Evolutionary conservation across 495 filamentous ascomycete genomes (phyloP).

Genomic region (Hypoxylon lienhwacheense): DNA sequence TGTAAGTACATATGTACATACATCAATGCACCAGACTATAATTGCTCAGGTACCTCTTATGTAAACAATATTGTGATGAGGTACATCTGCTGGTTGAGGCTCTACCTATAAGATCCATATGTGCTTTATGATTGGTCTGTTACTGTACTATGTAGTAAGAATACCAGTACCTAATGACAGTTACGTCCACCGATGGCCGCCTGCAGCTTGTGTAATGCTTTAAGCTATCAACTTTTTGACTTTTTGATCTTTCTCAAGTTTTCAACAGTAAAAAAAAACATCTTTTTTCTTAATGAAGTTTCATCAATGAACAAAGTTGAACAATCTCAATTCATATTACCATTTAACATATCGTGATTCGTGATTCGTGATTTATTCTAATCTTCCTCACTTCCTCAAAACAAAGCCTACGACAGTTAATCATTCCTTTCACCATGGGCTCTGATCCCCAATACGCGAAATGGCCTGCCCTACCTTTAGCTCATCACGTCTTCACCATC

Average conservation of each 20-base stretch:
- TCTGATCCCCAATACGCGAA: conserved; percentile 96
- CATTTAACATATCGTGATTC: not conserved
- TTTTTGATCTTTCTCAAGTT: not conserved
- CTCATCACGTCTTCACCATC: conserved; percentile 96
- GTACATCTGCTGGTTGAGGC: conserved; percentile 23
- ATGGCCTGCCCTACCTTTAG: conserved; percentile 86
- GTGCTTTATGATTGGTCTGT: conserved; percentile 27
- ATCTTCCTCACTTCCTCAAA: not conserved
- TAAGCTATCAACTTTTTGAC: conserved; percentile 1
- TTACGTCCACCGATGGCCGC: conserved; percentile 38
- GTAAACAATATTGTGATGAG: not conserved
- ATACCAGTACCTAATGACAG: conserved; percentile 15
- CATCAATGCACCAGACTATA: too few relatives aligned
- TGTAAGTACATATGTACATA: too few relatives aligned
- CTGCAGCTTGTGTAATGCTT: conserved; percentile 34
- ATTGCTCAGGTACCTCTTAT: too few relatives aligned
- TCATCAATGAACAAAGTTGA: conserved; percentile 15
- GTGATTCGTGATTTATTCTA: not conserved
- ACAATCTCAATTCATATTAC: conserved; percentile 3
- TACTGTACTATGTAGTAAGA: not conserved
- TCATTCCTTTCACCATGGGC: conserved; percentile 67
- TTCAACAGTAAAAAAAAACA: not conserved
- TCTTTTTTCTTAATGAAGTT: conserved; percentile 4
- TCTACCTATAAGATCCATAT: conserved; percentile 17
- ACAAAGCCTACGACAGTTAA: not conserved